phyloP scores from a whole-genome alignment of 768 basidiomycete species.

The Scleroderma citrinum region DNA sequence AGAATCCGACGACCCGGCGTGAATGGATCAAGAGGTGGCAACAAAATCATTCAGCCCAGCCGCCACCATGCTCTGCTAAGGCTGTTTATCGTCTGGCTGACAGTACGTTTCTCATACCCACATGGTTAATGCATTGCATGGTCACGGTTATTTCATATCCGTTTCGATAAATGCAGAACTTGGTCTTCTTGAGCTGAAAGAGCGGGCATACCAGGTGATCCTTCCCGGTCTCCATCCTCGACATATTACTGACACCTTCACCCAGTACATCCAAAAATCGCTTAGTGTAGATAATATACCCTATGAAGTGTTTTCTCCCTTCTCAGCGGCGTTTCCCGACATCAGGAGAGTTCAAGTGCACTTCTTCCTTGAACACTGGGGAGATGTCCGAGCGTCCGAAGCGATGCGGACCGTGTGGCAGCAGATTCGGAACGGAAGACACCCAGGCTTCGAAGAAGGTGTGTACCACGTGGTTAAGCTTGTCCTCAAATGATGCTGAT shows the following conservation, averaged over 20 bases:
- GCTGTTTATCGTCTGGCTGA: conserved; percentile 81
- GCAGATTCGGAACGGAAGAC: conserved; percentile 76
- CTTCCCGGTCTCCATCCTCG: not conserved
- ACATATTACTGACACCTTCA: not conserved
- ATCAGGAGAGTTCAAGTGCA: conserved; percentile 78
- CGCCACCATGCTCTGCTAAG: conserved; percentile 77
- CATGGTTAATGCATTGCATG: not conserved
- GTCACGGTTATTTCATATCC: not conserved
- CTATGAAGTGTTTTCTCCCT: conserved; percentile 80
- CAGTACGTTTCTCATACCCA: conserved; percentile 40
- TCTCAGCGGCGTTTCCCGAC: conserved; percentile 76
- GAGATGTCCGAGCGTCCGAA: conserved; percentile 75
- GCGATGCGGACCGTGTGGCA: conserved; percentile 81
- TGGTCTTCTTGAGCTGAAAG: conserved; percentile 65
- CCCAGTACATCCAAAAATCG: conserved; percentile 67
- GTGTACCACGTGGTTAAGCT: conserved; percentile 6
- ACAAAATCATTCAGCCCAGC: conserved; percentile 50
- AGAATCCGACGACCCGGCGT: conserved; percentile 36
- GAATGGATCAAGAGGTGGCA: conserved; percentile 78
- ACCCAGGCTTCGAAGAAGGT: conserved; percentile 89
- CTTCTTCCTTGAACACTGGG: conserved; percentile 79
- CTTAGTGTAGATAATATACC: conserved; percentile 78
- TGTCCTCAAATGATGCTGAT: conserved; percentile 8
- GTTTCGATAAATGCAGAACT: too few species aligned
- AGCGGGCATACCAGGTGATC: conserved; percentile 54